A percentile compares a stretch with the other conserved stretches of the same genome.
phyloP scores from a whole-genome alignment of 257 asterid species.

The Ilex asprella region DNA sequence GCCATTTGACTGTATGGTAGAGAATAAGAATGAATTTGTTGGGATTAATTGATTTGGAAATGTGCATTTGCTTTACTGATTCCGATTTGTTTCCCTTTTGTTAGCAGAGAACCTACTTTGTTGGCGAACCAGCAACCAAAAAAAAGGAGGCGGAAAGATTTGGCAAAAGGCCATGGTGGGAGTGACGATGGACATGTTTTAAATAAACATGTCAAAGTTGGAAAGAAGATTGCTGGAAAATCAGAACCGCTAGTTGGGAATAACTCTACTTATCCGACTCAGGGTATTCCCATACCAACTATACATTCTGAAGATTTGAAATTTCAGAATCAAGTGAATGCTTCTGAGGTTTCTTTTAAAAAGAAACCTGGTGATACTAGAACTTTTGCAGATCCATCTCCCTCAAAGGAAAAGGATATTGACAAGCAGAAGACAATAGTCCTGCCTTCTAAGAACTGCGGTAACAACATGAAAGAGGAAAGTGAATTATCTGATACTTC shows the following conservation, averaged over 20 bases:
- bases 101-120: slow-evolving; percentile 61
- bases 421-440: slow-evolving; percentile 47
- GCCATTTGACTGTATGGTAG: too few relatives aligned
- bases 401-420: slow-evolving; percentile 41
- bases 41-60: too few relatives aligned
- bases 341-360: slow-evolving; percentile 37
- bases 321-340: slow-evolving; percentile 34
- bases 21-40: too few relatives aligned
- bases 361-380: slow-evolving; percentile 40
- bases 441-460: slow-evolving; percentile 35
- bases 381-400: slow-evolving; percentile 21
- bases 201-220: slow-evolving; percentile 46
- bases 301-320: slow-evolving; percentile 27
- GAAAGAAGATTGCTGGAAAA: slow-evolving; percentile 66
- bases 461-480: slow-evolving; percentile 37
- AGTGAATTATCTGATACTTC: slow-evolving; percentile 36
- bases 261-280: slow-evolving; percentile 28
- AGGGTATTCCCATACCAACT: slow-evolving; percentile 34
- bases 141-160: slow-evolving; percentile 81
- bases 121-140: slow-evolving; percentile 57
- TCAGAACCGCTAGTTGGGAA: slow-evolving; percentile 40
- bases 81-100: not conserved
- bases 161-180: slow-evolving; percentile 43
- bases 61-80: too few relatives aligned
- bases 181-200: slow-evolving; percentile 41